Conservation (phyloP, 257 asterid genomes). For the Mentha longifolia region DNA sequence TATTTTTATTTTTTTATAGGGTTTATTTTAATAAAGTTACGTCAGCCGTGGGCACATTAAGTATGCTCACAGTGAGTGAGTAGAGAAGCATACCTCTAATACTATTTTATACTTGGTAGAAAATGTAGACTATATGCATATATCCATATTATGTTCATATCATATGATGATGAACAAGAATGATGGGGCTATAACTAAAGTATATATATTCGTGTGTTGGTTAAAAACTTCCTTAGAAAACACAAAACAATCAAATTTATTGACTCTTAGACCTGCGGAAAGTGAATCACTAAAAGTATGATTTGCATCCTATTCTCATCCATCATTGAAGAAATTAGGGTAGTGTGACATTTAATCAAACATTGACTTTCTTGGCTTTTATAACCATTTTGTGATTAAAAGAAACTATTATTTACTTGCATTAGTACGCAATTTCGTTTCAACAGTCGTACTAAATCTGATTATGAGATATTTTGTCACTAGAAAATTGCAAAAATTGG, state of each 20-base stretch:
- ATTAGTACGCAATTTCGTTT: background rate
- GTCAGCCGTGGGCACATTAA: too few species aligned
- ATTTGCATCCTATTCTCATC: constrained; percentile 3
- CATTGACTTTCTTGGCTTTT: background rate
- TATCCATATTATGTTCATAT: background rate
- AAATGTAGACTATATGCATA: background rate
- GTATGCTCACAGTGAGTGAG: too few species aligned
- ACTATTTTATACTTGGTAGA: background rate
- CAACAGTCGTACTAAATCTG: background rate
- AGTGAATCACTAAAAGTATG: background rate
- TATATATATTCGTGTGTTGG: background rate
- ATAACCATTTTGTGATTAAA: background rate
- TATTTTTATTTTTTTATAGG: too few species aligned
- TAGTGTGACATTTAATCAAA: constrained; percentile 26
- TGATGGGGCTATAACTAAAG: background rate
- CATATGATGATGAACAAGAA: background rate
- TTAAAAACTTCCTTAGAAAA: constrained; percentile 15
- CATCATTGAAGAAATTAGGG: constrained; percentile 24
- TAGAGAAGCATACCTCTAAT: too few species aligned
- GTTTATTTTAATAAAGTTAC: too few species aligned
- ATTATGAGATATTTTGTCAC: background rate
- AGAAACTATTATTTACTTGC: too few species aligned
- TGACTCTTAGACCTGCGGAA: background rate
- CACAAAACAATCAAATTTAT: background rate
- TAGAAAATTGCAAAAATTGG: background rate